Percentiles rank a stretch among this genome's conserved stretches.
These are phyloP conservation scores for Komagataea norvegica DNA, from an alignment of 1,139 yeast genomes.

Conservation along the genomic window DNA sequence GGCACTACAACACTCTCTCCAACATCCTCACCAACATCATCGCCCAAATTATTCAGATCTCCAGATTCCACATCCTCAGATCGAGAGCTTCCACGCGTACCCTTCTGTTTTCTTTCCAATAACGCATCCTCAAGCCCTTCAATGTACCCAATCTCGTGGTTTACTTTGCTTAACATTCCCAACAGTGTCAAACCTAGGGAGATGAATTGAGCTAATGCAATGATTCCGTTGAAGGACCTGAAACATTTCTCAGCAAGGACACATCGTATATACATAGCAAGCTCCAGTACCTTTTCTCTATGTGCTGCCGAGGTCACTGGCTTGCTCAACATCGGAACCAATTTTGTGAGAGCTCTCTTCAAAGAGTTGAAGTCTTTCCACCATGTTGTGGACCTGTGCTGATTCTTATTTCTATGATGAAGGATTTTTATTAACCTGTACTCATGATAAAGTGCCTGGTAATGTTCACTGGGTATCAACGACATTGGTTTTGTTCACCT, in stretches of 20 bases:
- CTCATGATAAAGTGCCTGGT: conserved; percentile 39
- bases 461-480: conserved; percentile 9
- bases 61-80: no score
- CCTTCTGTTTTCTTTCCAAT: conserved; percentile 10
- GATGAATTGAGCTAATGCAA: conserved; percentile 75
- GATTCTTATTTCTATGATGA: conserved; percentile 70
- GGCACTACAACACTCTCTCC: conserved; percentile 1
- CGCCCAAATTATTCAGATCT: no score
- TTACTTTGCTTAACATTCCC: conserved; percentile 50
- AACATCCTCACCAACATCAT: conserved; percentile 12
- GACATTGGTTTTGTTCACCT: conserved; percentile 1
- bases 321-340: conserved; percentile 28
- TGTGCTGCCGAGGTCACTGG: conserved; percentile 6
- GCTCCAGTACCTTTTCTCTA: conserved; percentile 21
- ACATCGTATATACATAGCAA: conserved; percentile 36
- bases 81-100: conserved; percentile 1
- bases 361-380: conserved; percentile 66
- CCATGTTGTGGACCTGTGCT: conserved; percentile 73
- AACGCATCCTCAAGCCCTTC: conserved; percentile 15
- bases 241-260: conserved; percentile 47
- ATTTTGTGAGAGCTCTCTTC: conserved; percentile 49
- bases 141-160: conserved; percentile 20
- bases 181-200: conserved; percentile 67
- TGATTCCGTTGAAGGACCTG: conserved; percentile 59
- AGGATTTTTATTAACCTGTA: conserved; percentile 53